phyloP scores from a whole-genome alignment of 805 yeast species.

The Yamadazyma laniorum region DNA sequence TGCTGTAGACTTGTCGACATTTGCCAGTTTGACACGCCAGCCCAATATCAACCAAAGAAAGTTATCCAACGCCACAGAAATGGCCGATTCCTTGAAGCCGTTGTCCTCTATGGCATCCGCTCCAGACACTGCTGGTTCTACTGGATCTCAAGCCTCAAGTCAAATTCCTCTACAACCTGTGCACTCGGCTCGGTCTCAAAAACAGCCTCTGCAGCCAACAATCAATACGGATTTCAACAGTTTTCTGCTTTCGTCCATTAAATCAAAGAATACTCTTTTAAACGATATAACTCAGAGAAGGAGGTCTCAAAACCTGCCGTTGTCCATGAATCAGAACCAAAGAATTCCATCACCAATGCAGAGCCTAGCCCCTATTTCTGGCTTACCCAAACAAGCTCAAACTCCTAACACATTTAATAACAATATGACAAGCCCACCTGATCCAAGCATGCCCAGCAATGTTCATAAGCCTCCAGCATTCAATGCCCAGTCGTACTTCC shows the following conservation, averaged over 20 bases:
- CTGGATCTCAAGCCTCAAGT: not conserved
- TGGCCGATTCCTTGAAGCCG: not conserved
- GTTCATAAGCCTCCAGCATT: not conserved
- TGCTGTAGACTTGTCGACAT: slow-evolving; percentile 43
- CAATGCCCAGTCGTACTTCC: not conserved
- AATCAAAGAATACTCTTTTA: slow-evolving; percentile 8
- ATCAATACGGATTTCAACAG: not conserved
- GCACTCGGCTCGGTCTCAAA: no score
- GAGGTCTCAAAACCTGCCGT: slow-evolving; percentile 9
- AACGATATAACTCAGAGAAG: slow-evolving; percentile 22
- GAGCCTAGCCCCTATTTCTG: not conserved
- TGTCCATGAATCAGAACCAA: not conserved
- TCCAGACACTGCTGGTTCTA: not conserved
- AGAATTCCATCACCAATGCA: slow-evolving; percentile 7
- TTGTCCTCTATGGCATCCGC: not conserved
- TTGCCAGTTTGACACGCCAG: slow-evolving; percentile 45
- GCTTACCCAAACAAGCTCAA: not conserved
- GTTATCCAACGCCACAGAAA: slow-evolving; percentile 2
- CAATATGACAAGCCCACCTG: not conserved
- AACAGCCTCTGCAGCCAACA: not conserved
- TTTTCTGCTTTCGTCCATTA: not conserved
- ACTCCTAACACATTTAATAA: not conserved
- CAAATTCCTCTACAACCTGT: not conserved
- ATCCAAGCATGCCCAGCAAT: not conserved
- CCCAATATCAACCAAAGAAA: slow-evolving; percentile 21